These are phyloP conservation scores for Cairneyella variabilis DNA, from an alignment of 495 filamentous ascomycete species.

Conservation along the genomic window DNA sequence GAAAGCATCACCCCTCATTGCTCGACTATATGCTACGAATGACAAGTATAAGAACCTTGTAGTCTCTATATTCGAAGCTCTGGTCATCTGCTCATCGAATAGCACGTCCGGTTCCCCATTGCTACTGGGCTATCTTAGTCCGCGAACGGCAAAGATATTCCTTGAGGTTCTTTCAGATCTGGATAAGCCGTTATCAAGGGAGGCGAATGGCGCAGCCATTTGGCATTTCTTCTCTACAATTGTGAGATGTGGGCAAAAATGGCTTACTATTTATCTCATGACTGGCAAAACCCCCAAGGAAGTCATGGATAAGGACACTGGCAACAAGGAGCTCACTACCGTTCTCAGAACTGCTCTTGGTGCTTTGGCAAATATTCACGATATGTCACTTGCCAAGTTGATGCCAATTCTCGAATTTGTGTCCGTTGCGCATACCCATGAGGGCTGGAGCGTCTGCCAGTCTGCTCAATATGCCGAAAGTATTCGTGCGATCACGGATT, in stretches of 20 bases:
- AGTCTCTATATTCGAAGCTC: slow-evolving; percentile 63
- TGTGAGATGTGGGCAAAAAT: slow-evolving; percentile 87
- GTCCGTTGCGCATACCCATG: slow-evolving; percentile 78
- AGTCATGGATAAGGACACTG: slow-evolving; percentile 51
- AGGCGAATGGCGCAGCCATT: slow-evolving; percentile 56
- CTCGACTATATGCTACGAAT: slow-evolving; percentile 72
- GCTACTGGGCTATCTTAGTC: slow-evolving; percentile 79
- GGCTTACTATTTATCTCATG: slow-evolving; percentile 88
- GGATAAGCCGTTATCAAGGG: slow-evolving; percentile 68
- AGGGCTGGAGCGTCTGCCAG: slow-evolving; percentile 83
- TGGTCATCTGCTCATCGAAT: slow-evolving; percentile 66
- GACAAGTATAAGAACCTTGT: slow-evolving; percentile 61
- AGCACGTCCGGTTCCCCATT: slow-evolving; percentile 74
- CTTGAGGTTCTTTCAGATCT: slow-evolving; percentile 71
- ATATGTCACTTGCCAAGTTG: slow-evolving; percentile 54
- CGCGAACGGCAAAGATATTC: slow-evolving; percentile 78
- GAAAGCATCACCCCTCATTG: slow-evolving; percentile 67
- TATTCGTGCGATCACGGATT: slow-evolving; percentile 61
- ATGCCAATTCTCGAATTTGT: slow-evolving; percentile 83
- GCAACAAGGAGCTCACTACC: slow-evolving; percentile 30
- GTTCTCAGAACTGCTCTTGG: slow-evolving; percentile 61
- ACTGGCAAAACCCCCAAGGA: slow-evolving; percentile 81
- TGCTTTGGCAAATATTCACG: slow-evolving; percentile 62
- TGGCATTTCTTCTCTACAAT: slow-evolving; percentile 88
- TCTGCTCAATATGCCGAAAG: slow-evolving; percentile 71